These are phyloP conservation scores for Metschnikowia peoriensis DNA, from an alignment of 805 yeast genomes.

Conservation along the genomic window DNA sequence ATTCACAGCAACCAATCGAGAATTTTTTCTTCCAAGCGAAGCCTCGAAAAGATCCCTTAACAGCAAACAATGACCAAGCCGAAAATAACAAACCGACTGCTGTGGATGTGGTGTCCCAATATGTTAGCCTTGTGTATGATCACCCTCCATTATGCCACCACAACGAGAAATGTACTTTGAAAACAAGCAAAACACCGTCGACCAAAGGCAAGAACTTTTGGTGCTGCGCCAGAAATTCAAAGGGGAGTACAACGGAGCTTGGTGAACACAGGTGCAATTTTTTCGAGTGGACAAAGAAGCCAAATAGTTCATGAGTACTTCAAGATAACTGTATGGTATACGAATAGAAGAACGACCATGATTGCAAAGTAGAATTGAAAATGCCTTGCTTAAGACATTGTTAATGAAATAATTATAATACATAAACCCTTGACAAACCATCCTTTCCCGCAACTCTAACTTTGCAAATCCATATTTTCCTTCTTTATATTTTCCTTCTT, in stretches of 20 bases:
- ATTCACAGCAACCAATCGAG: conserved; percentile 24
- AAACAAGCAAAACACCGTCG: conserved; percentile 27
- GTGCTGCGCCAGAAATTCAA: conserved; percentile 25
- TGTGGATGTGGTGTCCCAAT: conserved; percentile 6
- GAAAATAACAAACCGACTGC: neutral
- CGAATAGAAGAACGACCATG: neutral
- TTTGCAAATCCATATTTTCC: neutral
- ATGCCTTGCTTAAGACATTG: conserved; percentile 7
- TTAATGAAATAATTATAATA: conserved; percentile 11
- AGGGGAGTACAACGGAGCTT: conserved; percentile 13
- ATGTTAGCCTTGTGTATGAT: conserved; percentile 20
- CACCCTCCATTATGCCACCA: conserved; percentile 30
- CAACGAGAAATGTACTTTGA: conserved; percentile 24
- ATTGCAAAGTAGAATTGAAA: conserved; percentile 9
- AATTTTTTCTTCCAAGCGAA: conserved; percentile 22
- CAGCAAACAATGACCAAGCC: neutral
- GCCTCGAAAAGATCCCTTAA: neutral
- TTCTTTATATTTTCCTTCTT: neutral
- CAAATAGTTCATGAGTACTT: neutral
- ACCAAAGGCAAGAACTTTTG: conserved; percentile 32
- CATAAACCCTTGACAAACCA: conserved; percentile 13
- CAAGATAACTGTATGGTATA: neutral
- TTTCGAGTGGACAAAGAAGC: conserved; percentile 18
- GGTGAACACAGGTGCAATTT: conserved; percentile 19
- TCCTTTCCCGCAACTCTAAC: conserved; percentile 5